Percentiles rank a stretch among this genome's conserved stretches.
Conservation (phyloP, 2,329 filamentous ascomycete genomes). For the Ophiostoma australiae region DNA sequence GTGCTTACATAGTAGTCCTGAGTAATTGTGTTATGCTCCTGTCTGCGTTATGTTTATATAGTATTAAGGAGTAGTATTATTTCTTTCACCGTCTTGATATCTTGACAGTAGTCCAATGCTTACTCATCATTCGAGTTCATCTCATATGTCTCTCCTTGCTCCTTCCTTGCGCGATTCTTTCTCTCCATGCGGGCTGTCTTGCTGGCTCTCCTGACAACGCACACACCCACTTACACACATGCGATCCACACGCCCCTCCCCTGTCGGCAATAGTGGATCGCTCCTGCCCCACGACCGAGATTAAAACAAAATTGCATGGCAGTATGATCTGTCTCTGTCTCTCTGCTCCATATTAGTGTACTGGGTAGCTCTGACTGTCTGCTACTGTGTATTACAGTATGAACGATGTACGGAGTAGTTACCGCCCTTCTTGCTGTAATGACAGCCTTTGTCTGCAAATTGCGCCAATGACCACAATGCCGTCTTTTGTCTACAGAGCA, state of each 20-base stretch:
- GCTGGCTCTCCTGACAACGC: conserved; percentile 7
- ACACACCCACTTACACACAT: conserved; percentile 9
- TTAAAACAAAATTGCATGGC: conserved; percentile 28
- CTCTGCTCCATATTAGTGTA: too few species aligned
- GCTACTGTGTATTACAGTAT: too few species aligned
- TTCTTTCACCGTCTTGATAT: background rate
- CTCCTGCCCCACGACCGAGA: conserved; percentile 26
- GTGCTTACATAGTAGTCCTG: background rate
- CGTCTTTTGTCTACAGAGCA: background rate
- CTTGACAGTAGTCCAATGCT: background rate
- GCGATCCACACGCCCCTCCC: conserved; percentile 10
- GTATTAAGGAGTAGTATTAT: too few species aligned
- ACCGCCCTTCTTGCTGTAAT: background rate
- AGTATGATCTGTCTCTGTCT: background rate
- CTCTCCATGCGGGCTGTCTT: background rate
- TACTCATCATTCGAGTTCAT: background rate
- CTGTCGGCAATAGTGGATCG: conserved; percentile 22
- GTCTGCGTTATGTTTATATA: background rate
- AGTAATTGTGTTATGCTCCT: too few species aligned
- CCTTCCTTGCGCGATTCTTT: background rate
- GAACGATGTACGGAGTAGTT: too few species aligned
- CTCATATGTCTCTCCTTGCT: conserved; percentile 2
- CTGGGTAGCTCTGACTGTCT: too few species aligned
- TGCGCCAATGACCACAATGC: conserved; percentile 7
- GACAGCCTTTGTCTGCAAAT: background rate